Conservation (phyloP, 2,329 filamentous ascomycete genomes). For the Annulohypoxylon truncatum region DNA sequence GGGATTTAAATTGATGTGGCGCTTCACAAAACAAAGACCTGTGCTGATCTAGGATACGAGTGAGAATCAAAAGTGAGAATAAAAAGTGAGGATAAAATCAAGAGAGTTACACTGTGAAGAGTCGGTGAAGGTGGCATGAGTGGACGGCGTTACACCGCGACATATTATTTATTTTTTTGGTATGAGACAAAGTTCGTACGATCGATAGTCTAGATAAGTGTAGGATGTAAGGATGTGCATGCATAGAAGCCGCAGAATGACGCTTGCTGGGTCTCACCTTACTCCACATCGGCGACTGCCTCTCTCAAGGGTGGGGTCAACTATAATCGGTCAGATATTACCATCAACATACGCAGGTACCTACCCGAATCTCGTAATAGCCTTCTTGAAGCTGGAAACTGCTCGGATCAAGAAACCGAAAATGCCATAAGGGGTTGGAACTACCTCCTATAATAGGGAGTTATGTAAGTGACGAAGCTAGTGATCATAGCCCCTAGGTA, state of each 20-base stretch:
- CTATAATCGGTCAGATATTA: not conserved
- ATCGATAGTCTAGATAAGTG: slow-evolving; percentile 28
- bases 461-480: no score
- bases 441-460: not conserved
- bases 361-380: not conserved
- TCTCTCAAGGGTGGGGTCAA: slow-evolving; percentile 17
- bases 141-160: slow-evolving; percentile 26
- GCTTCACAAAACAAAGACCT: slow-evolving; percentile 2
- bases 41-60: not conserved
- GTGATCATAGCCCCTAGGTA: no score
- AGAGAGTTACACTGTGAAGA: not conserved
- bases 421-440: not conserved
- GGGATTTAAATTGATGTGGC: not conserved
- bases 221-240: slow-evolving; percentile 3
- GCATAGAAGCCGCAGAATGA: slow-evolving; percentile 31
- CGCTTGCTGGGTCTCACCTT: slow-evolving; percentile 5
- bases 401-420: not conserved
- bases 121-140: slow-evolving; percentile 29
- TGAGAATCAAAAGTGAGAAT: not conserved
- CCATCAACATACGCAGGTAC: not conserved
- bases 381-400: not conserved
- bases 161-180: slow-evolving; percentile 12
- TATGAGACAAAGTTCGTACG: slow-evolving; percentile 32
- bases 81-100: not conserved
- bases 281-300: slow-evolving; percentile 17